phyloP scores from a whole-genome alignment of 2,329 filamentous ascomycete genomes.

The Rhinocladiella mackenziei region DNA sequence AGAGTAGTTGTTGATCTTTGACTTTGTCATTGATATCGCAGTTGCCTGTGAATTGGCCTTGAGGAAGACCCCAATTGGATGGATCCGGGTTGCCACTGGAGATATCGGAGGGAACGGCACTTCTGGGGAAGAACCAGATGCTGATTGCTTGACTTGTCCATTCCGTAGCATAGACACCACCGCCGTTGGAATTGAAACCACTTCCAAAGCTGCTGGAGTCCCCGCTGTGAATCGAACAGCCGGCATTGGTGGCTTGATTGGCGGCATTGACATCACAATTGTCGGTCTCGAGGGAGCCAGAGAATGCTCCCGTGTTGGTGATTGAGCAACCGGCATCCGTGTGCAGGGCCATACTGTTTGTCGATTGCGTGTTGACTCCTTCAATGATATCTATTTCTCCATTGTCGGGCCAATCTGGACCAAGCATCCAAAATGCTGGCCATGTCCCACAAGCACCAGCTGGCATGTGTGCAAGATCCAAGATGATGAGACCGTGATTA shows the following conservation, averaged over 20 bases:
- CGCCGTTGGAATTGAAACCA: conserved; percentile 65
- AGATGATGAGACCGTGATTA: conserved; percentile 64
- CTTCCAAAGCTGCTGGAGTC: conserved; percentile 58
- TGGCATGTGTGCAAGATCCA: conserved; percentile 72
- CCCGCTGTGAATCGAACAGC: conserved; percentile 57
- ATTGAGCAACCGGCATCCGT: conserved; percentile 60
- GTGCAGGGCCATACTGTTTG: conserved; percentile 65
- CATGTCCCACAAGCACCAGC: conserved; percentile 68
- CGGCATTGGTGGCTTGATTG: conserved; percentile 46
- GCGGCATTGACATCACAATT: conserved; percentile 56
- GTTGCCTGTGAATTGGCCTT: conserved; percentile 63
- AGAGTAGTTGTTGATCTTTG: conserved; percentile 67
- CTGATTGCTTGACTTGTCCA: conserved; percentile 71
- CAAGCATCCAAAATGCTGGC: conserved; percentile 60
- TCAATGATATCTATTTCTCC: conserved; percentile 72
- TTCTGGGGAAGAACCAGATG: conserved; percentile 77
- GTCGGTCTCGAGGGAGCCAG: conserved; percentile 45
- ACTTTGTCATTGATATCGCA: conserved; percentile 73
- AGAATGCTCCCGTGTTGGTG: conserved; percentile 43
- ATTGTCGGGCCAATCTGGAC: conserved; percentile 57
- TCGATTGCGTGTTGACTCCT: conserved; percentile 61
- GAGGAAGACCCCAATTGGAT: conserved; percentile 61
- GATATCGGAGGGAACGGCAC: conserved; percentile 61
- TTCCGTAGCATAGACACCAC: conserved; percentile 70
- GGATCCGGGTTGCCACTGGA: conserved; percentile 59